phyloP scores from a whole-genome alignment of 2,329 filamentous ascomycete species.

The Fusarium sterilihyphosum region DNA sequence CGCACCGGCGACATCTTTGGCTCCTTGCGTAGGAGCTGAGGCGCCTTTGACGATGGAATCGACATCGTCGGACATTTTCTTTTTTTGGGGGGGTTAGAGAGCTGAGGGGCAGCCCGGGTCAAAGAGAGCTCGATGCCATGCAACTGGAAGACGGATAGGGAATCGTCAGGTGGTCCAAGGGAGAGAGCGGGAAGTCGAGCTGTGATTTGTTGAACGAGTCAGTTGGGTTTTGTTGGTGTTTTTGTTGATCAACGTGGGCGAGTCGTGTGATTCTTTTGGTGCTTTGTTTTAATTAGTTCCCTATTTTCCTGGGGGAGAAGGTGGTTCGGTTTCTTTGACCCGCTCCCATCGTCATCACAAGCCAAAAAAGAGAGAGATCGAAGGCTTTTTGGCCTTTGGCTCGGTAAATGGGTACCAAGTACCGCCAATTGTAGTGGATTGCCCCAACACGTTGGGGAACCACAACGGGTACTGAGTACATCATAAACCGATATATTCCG shows the following conservation, averaged over 20 bases:
- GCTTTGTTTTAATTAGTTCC: background rate
- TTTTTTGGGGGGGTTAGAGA: background rate
- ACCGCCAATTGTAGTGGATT: slow-evolving; percentile 39
- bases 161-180: slow-evolving; percentile 15
- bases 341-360: slow-evolving; percentile 36
- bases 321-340: slow-evolving; percentile 26
- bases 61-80: slow-evolving; percentile 71
- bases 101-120: slow-evolving; percentile 39
- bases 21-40: slow-evolving; percentile 69
- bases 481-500: slow-evolving; percentile 43
- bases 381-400: background rate
- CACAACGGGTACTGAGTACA: slow-evolving; percentile 16
- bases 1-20: slow-evolving; percentile 52
- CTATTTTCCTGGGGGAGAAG: slow-evolving; percentile 22
- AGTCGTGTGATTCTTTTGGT: slow-evolving; percentile 18
- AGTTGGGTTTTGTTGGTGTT: background rate
- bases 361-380: slow-evolving; percentile 11
- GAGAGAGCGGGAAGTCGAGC: background rate
- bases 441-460: slow-evolving; percentile 43
- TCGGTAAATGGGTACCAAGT: background rate
- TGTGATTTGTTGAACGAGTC: slow-evolving; percentile 5
- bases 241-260: slow-evolving; percentile 25
- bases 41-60: slow-evolving; percentile 95
- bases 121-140: slow-evolving; percentile 38
- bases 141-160: background rate